These are phyloP conservation scores for Papiliotrema flavescens DNA, from an alignment of 1,284 basidiomycete species.

Conservation along the genomic window DNA sequence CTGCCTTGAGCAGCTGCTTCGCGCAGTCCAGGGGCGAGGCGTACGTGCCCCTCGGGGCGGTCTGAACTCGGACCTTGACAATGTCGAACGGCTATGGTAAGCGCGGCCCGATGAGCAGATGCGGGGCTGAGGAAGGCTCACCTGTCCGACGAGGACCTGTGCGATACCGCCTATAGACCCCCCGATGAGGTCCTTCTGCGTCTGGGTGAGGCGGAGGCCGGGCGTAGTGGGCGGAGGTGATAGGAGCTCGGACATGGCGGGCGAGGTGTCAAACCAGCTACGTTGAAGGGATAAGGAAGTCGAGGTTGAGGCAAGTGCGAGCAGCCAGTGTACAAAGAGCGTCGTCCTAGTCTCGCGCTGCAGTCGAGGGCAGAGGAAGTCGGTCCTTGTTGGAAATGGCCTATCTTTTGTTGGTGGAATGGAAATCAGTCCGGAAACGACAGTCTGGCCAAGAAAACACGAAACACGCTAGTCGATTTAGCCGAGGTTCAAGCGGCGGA, in stretches of 20 bases:
- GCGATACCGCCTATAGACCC: slow-evolving; percentile 83
- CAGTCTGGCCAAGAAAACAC: no score
- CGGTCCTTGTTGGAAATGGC: no score
- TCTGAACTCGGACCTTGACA: slow-evolving; percentile 94
- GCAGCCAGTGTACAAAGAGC: background rate
- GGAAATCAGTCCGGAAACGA: no score
- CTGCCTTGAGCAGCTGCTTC: slow-evolving; percentile 77
- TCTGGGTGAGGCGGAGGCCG: slow-evolving; percentile 37
- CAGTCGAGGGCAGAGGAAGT: no score
- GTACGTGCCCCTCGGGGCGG: slow-evolving; percentile 85
- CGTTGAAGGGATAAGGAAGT: background rate
- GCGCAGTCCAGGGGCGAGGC: slow-evolving; percentile 85
- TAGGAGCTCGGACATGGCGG: slow-evolving; percentile 39
- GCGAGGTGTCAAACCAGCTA: background rate
- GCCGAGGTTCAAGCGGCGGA: no score
- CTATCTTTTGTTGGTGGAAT: no score
- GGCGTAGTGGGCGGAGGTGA: slow-evolving; percentile 26
- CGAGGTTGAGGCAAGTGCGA: background rate
- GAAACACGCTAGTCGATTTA: no score
- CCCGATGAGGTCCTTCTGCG: slow-evolving; percentile 73
- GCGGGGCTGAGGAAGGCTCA: slow-evolving; percentile 10
- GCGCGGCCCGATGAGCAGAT: background rate
- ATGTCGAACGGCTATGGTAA: slow-evolving; percentile 76
- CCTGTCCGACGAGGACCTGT: slow-evolving; percentile 86
- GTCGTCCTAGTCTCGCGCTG: no score